phyloP scores from a whole-genome alignment of 768 basidiomycete genomes.

The Tulasnella sp. region DNA sequence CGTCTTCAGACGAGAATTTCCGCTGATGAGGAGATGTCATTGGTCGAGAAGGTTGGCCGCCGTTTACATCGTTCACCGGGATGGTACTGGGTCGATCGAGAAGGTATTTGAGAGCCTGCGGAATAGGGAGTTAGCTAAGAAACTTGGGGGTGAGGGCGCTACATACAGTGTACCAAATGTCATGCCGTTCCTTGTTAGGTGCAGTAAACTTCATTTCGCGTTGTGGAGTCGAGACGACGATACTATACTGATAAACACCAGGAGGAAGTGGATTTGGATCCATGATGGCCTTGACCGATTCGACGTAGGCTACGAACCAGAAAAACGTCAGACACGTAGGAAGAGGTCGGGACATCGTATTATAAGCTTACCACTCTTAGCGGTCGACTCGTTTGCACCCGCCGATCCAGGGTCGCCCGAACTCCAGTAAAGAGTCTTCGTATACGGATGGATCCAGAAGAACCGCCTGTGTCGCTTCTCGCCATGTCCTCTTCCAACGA shows the following conservation, averaged over 20 bases:
- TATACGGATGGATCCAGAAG: slow-evolving; percentile 99
- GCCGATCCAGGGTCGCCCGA: slow-evolving; percentile 88
- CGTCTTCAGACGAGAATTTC: slow-evolving; percentile 23
- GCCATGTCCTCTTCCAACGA: slow-evolving; percentile 87
- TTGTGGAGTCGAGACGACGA: slow-evolving; percentile 87
- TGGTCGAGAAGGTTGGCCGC: slow-evolving; percentile 33
- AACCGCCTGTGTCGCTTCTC: slow-evolving; percentile 88
- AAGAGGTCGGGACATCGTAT: neutral
- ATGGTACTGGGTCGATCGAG: slow-evolving; percentile 62
- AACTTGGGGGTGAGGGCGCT: neutral
- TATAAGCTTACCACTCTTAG: slow-evolving; percentile 83
- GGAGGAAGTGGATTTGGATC: slow-evolving; percentile 96
- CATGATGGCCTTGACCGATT: slow-evolving; percentile 84
- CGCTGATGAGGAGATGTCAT: slow-evolving; percentile 29
- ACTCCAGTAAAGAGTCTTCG: slow-evolving; percentile 96
- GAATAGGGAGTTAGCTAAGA: slow-evolving; percentile 23
- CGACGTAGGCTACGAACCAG: slow-evolving; percentile 71
- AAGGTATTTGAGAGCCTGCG: slow-evolving; percentile 86
- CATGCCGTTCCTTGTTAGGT: slow-evolving; percentile 89
- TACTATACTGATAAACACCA: slow-evolving; percentile 86
- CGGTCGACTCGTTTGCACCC: slow-evolving; percentile 84
- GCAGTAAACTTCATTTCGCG: slow-evolving; percentile 99
- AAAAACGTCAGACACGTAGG: slow-evolving; percentile 29
- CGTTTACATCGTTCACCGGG: slow-evolving; percentile 35
- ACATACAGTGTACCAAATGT: slow-evolving; percentile 90